Conservation (phyloP, 139 green algal genomes). For the Nannochloris sp. region DNA sequence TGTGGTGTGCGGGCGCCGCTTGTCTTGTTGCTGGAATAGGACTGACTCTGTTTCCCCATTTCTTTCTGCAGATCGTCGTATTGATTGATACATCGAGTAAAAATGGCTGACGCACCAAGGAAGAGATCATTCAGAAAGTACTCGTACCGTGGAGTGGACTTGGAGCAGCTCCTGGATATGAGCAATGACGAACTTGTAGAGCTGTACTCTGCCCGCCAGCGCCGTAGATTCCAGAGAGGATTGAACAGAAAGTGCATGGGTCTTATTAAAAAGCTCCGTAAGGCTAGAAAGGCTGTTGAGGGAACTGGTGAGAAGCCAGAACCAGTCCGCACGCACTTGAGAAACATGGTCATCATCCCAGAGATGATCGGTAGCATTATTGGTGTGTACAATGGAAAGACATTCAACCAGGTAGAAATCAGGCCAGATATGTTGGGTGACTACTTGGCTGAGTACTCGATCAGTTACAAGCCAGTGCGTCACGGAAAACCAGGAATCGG, state of each 20-base stretch:
- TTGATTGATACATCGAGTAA: constrained; percentile 13
- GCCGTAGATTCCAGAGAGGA: constrained; percentile 86
- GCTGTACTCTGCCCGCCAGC: constrained; percentile 65
- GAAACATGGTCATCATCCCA: constrained; percentile 99
- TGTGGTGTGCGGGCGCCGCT: no score
- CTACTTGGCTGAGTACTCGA: constrained; percentile 99
- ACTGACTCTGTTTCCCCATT: background rate
- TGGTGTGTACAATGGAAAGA: constrained; percentile 99
- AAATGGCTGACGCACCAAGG: constrained; percentile 22
- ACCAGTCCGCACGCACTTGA: constrained; percentile 94
- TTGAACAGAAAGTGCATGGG: constrained; percentile 92
- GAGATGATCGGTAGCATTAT: constrained; percentile 98
- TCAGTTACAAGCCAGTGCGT: constrained; percentile 97
- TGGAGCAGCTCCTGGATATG: constrained; percentile 98
- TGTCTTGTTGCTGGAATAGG: no score
- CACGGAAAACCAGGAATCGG: constrained; percentile 97
- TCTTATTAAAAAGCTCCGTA: constrained; percentile 97
- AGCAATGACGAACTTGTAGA: constrained; percentile 79
- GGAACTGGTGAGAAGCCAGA: constrained; percentile 89
- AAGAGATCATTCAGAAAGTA: constrained; percentile 90
- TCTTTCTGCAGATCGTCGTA: constrained; percentile 1
- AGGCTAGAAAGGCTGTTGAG: constrained; percentile 63
- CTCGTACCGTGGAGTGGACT: constrained; percentile 86
- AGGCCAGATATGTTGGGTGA: constrained; percentile 97
- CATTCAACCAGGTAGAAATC: constrained; percentile 94